phyloP scores from a whole-genome alignment of 2,329 filamentous ascomycete genomes.

The Raffaelea ambrosiae region DNA sequence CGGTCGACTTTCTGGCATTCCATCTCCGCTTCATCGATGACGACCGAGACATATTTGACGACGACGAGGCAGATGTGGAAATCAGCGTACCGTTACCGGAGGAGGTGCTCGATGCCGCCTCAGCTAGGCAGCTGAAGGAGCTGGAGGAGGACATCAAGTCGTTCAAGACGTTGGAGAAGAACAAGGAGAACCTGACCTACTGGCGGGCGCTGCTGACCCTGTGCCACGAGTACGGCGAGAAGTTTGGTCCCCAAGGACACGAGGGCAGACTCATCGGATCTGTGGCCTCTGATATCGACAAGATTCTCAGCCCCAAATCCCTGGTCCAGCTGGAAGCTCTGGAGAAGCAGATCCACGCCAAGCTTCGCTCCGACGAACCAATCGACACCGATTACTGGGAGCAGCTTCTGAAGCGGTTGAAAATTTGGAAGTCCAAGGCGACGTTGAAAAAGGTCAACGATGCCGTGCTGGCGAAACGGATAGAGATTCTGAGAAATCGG shows the following conservation, averaged over 20 bases:
- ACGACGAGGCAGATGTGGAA: conserved; percentile 64
- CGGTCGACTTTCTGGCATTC: conserved; percentile 90
- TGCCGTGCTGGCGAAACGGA: conserved; percentile 61
- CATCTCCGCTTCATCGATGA: conserved; percentile 82
- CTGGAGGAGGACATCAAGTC: conserved; percentile 72
- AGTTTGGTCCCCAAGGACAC: conserved; percentile 4
- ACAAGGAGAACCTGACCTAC: conserved; percentile 71
- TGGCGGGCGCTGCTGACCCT: conserved; percentile 88
- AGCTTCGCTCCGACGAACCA: conserved; percentile 79
- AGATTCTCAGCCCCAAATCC: conserved; percentile 74
- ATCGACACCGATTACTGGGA: conserved; percentile 99
- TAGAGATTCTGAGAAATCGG: conserved; percentile 56
- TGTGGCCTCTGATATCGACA: conserved; percentile 81
- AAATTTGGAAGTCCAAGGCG: conserved; percentile 87
- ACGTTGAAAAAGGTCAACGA: conserved; percentile 72
- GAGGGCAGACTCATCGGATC: conserved; percentile 67
- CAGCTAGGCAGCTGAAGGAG: conserved; percentile 57
- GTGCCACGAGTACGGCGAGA: conserved; percentile 31
- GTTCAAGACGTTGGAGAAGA: conserved; percentile 77
- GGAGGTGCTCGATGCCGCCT: conserved; percentile 66
- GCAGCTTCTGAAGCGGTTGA: conserved; percentile 73
- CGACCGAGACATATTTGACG: conserved; percentile 77
- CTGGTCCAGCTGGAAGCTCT: conserved; percentile 79
- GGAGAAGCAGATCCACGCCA: conserved; percentile 78
- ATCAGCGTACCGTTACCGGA: conserved; percentile 74